Conservation (phyloP, 78 protist genomes). For the Monocercomonoides exilis region DNA sequence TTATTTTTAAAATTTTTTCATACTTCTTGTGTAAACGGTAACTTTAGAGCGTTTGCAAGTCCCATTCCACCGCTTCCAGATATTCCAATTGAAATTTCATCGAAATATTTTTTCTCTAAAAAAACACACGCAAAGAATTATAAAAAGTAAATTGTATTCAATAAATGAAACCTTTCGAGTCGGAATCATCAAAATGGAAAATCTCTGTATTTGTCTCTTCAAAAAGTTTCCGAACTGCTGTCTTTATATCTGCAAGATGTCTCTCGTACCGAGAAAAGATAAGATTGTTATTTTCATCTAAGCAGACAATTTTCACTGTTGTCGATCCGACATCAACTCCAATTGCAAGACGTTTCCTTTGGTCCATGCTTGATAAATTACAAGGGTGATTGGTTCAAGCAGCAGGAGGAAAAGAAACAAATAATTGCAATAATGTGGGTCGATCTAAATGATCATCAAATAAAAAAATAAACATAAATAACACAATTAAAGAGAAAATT, state of each 20-base stretch:
- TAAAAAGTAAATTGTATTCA: background rate
- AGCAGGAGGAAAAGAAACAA: too few species aligned
- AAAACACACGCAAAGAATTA: background rate
- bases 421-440: too few species aligned
- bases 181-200: background rate
- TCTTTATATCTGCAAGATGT: constrained; percentile 5
- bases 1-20: background rate
- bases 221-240: background rate
- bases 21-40: constrained; percentile 21
- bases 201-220: background rate
- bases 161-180: background rate
- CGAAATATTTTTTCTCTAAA: background rate
- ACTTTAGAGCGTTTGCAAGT: background rate
- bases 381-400: too few species aligned
- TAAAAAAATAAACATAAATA: too few species aligned
- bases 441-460: too few species aligned
- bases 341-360: background rate
- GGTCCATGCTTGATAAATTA: too few species aligned
- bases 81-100: background rate
- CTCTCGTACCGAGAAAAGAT: background rate
- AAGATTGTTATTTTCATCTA: background rate
- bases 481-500: too few species aligned
- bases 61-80: constrained; percentile 12
- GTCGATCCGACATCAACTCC: constrained; percentile 13
- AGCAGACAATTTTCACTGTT: constrained; percentile 13